Evolutionary conservation across 805 yeast genomes (phyloP).

Genomic region (Saccharomycopsis fermentans): DNA sequence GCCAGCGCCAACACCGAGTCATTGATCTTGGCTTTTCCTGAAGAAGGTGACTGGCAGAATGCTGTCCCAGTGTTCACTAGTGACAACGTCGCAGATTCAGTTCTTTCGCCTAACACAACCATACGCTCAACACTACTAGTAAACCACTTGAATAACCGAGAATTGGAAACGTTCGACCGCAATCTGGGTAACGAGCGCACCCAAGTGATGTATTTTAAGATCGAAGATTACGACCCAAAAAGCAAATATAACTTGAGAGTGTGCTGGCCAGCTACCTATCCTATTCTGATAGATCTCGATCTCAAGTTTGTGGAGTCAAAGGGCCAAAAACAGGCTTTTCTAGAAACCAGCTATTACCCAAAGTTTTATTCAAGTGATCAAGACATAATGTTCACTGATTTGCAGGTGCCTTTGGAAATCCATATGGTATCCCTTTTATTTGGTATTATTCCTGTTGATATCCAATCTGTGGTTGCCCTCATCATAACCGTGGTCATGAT

Average conservation of each 20-base stretch:
- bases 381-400: constrained; percentile 8
- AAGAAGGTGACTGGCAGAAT: not conserved
- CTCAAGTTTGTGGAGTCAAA: constrained; percentile 2
- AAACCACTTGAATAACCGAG: constrained; percentile 10
- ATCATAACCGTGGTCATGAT: constrained; percentile 3
- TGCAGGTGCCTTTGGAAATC: constrained; percentile 10
- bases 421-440: constrained; percentile 8
- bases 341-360: constrained; percentile 9
- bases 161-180: constrained; percentile 1
- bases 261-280: constrained; percentile 18
- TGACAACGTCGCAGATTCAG: not conserved
- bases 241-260: constrained; percentile 11
- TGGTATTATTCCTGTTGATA: constrained; percentile 11
- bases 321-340: not conserved
- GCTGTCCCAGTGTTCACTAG: not conserved
- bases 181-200: not conserved
- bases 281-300: constrained; percentile 9
- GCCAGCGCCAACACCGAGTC: constrained; percentile 14
- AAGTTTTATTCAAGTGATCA: constrained; percentile 5
- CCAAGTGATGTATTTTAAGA: not conserved
- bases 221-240: constrained; percentile 2
- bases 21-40: constrained; percentile 8
- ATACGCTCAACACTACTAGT: not conserved
- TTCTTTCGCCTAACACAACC: not conserved
- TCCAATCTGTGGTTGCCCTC: constrained; percentile 8